These are phyloP conservation scores for Cryptosporidium tyzzeri DNA, from an alignment of 169 alveolate genomes.

Conservation along the genomic window DNA sequence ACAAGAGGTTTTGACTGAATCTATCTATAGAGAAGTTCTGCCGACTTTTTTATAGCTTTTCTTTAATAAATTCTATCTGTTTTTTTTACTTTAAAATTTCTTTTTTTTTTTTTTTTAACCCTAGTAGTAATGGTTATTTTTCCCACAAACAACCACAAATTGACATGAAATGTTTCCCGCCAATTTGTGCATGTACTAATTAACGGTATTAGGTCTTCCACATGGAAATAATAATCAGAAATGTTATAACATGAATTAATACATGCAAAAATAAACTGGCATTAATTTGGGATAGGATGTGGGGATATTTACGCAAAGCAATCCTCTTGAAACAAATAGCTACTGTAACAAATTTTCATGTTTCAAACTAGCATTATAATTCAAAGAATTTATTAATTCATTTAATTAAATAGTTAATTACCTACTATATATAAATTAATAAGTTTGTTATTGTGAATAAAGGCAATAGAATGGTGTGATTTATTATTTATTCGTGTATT, in stretches of 20 bases:
- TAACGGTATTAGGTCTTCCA: background rate
- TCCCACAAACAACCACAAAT: constrained; percentile 9
- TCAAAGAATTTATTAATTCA: background rate
- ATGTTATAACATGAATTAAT: background rate
- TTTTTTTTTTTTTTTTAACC: background rate
- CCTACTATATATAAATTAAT: background rate
- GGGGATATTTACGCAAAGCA: background rate
- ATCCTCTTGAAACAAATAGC: background rate
- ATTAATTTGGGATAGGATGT: background rate
- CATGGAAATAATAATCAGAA: background rate
- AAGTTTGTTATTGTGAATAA: too few relatives aligned
- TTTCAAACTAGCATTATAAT: too few relatives aligned
- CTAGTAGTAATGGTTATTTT: background rate
- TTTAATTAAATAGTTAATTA: too few relatives aligned
- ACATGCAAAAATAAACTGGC: background rate
- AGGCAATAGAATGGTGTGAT: background rate
- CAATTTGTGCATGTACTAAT: background rate
- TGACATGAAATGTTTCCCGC: constrained; percentile 11
- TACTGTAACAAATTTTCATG: too few relatives aligned
- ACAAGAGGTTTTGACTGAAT: background rate
- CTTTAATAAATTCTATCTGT: background rate
- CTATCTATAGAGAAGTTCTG: background rate
- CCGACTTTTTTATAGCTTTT: background rate
- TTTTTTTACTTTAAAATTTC: background rate
- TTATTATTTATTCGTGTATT: too few relatives aligned